A percentile compares a stretch with the other conserved stretches of the same genome.
Evolutionary conservation across 139 green algal genomes (phyloP).

Genomic region (Pleodorina starrii): DNA sequence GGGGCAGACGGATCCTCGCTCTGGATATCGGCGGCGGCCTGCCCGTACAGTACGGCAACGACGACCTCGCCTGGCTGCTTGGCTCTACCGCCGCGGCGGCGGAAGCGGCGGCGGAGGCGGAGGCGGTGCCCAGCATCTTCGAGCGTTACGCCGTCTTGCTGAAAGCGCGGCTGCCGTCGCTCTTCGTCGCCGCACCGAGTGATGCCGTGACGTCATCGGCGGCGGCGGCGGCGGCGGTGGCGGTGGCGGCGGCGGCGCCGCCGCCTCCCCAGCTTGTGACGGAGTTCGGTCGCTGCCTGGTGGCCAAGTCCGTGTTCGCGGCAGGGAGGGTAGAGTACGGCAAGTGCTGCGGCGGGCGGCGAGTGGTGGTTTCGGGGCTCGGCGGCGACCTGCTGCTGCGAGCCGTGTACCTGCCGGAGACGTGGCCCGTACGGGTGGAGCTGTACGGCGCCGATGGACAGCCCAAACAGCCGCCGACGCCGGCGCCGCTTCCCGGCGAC

Average conservation of each 20-base stretch:
- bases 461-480: too few species aligned
- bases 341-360: slow-evolving; percentile 55
- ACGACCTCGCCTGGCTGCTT: slow-evolving; percentile 38
- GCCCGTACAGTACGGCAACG: slow-evolving; percentile 52
- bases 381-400: slow-evolving; percentile 62
- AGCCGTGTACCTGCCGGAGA: slow-evolving; percentile 61
- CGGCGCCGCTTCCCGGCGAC: too few species aligned
- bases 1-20: background rate
- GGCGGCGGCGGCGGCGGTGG: background rate
- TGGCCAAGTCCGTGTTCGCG: slow-evolving; percentile 56
- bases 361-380: slow-evolving; percentile 53
- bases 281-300: slow-evolving; percentile 57
- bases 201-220: background rate
- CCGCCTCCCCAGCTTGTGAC: slow-evolving; percentile 53
- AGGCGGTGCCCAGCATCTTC: slow-evolving; percentile 31
- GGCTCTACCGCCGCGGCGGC: background rate
- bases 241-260: background rate
- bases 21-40: slow-evolving; percentile 55
- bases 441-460: slow-evolving; percentile 14
- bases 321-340: slow-evolving; percentile 56
- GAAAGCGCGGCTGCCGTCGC: slow-evolving; percentile 31
- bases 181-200: slow-evolving; percentile 8
- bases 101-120: background rate
- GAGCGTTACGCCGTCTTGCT: slow-evolving; percentile 48
- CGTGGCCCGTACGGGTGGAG: slow-evolving; percentile 56